Evolutionary conservation across 2,329 filamentous ascomycete species (phyloP), one percentile per base, ranked within the genome.

Genomic region (Epichloe aotearoae): DNA sequence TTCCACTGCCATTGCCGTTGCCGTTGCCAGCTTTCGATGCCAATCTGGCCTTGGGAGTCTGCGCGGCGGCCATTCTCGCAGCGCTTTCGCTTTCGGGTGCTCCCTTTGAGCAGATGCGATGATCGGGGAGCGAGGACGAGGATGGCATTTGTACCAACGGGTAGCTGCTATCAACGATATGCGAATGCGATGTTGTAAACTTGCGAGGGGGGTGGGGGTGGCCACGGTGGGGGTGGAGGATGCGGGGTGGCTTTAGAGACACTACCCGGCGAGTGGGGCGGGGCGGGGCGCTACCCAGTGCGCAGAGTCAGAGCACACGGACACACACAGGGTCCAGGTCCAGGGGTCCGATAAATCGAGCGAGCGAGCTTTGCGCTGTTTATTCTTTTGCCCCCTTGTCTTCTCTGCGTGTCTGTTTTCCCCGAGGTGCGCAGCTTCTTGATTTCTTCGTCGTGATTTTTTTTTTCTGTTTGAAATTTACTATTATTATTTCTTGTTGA

Each of bases 81-180:
- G 69, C 58, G 55, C 58, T 63, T 58, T 58, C 58, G 55, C 58
- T 63, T 58, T 58, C 62, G 61, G 69, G 64, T 68, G 71, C 63
- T 69, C 69, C 73, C 69, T 69, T 69, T 65, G 70, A 66, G 65
- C 66, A 66, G 63, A 70, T 71, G 66, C 67, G 72, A 63, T 75
- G 69, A 69, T 77, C 76, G 76, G 79, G 79, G 79, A 79, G 73
- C 72, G 75, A 73, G 69, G 74, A 75, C 72, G 75, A 73, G 69
- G 74, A 75, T 73, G 79, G 78, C 80, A 83, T 84, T 82, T 80
- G 63, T 65, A 65, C 38, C 46, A 46, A 48, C 30, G 38, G 38
- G 38, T 39, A 36, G 39, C 30, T 34, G 33, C 14, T 39, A 38
- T 46, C 19, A 52, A 37, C 33, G 26, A 33, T 23, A 19, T 49